Evolutionary conservation across 257 asterid species (phyloP).

Genomic region (Solanum microdontum): DNA sequence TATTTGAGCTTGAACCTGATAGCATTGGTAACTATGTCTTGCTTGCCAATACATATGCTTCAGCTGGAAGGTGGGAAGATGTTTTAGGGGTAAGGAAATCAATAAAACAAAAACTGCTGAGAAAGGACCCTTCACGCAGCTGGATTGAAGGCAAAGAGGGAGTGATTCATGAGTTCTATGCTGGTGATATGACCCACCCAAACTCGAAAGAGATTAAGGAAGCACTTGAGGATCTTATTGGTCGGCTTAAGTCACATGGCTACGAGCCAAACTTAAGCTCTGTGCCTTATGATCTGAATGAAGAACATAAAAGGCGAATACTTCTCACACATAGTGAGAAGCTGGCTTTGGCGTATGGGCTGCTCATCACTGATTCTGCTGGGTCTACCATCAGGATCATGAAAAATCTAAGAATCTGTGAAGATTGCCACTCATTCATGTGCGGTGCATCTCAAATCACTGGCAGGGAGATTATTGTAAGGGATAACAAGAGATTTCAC

Average conservation of each 20-base stretch:
- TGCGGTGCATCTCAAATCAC: constrained; percentile 39
- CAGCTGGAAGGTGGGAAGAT: constrained; percentile 66
- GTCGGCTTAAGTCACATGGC: constrained; percentile 29
- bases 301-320: constrained; percentile 50
- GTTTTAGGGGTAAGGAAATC: constrained; percentile 39
- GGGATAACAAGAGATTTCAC: constrained; percentile 87
- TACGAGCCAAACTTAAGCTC: constrained; percentile 41
- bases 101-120: constrained; percentile 38
- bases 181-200: constrained; percentile 55
- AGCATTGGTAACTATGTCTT: constrained; percentile 60
- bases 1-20: constrained; percentile 60
- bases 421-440: constrained; percentile 74
- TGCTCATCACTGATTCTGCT: constrained; percentile 19
- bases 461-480: constrained; percentile 50
- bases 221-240: constrained; percentile 23
- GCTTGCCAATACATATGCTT: constrained; percentile 60
- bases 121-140: constrained; percentile 55
- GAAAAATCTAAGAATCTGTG: constrained; percentile 79
- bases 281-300: constrained; percentile 49
- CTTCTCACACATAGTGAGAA: constrained; percentile 71
- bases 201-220: constrained; percentile 29
- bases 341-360: constrained; percentile 50
- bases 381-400: constrained; percentile 40
- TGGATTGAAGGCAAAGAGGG: constrained; percentile 75
- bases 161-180: constrained; percentile 51